A percentile compares a stretch with the other conserved stretches of the same genome.
These are phyloP conservation scores for Medicago arabica DNA, from an alignment of 306 rosid genomes.

Conservation along the genomic window DNA sequence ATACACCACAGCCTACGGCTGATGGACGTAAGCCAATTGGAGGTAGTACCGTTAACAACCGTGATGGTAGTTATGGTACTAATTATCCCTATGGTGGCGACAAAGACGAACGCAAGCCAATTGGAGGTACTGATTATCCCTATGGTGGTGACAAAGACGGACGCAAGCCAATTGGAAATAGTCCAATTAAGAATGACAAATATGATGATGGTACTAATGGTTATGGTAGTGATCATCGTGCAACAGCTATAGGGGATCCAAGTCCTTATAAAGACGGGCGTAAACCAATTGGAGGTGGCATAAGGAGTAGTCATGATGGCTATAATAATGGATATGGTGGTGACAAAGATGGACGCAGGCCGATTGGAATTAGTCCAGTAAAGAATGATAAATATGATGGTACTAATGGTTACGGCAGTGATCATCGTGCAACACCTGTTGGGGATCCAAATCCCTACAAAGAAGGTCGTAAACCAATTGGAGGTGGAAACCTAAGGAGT, in stretches of 20 bases:
- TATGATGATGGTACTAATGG: background rate
- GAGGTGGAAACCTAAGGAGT: background rate
- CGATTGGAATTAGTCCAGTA: slow-evolving; percentile 12
- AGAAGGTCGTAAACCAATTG: slow-evolving; percentile 34
- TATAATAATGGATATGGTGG: slow-evolving; percentile 6
- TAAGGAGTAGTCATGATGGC: slow-evolving; percentile 10
- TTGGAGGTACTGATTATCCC: background rate
- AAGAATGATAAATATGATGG: background rate
- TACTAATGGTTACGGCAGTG: background rate
- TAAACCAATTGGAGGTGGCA: slow-evolving; percentile 39
- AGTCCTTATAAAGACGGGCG: slow-evolving; percentile 5
- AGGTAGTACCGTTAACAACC: no score
- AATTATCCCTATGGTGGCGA: background rate
- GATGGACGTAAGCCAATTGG: no score
- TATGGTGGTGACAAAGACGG: slow-evolving; percentile 27
- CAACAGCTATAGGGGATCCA: background rate
- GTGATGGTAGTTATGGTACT: no score
- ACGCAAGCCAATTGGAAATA: slow-evolving; percentile 34
- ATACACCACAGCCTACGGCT: no score
- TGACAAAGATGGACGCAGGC: slow-evolving; percentile 31
- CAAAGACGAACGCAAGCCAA: slow-evolving; percentile 32
- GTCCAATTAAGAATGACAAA: slow-evolving; percentile 16
- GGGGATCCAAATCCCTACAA: slow-evolving; percentile 3
- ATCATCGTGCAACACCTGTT: background rate
- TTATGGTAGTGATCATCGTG: background rate